phyloP scores from a whole-genome alignment of 1,139 yeast genomes.

The Zhuliangozyma blackwelliae region DNA sequence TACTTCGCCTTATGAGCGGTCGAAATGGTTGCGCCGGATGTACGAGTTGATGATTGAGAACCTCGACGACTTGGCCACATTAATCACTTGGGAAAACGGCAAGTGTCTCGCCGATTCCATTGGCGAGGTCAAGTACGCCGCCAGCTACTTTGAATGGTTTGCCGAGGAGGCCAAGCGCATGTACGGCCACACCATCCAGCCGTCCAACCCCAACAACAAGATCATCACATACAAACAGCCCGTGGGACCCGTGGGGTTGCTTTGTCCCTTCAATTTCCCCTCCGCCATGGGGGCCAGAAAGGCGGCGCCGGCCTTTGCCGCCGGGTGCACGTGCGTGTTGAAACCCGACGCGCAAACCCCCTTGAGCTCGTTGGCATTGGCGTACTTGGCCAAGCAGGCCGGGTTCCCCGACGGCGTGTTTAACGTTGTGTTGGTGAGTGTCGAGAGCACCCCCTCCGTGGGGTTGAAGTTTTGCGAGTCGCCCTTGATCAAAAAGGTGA shows the following conservation, averaged over 20 bases:
- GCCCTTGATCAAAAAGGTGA: constrained; percentile 41
- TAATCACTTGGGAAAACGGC: constrained; percentile 43
- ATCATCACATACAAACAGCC: constrained; percentile 43
- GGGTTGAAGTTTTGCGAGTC: constrained; percentile 35
- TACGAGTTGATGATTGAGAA: constrained; percentile 38
- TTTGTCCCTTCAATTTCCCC: constrained; percentile 49
- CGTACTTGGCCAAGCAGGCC: constrained; percentile 40
- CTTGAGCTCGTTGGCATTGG: constrained; percentile 40
- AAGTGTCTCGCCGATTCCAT: constrained; percentile 37
- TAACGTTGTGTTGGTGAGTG: constrained; percentile 36
- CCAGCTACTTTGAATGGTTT: constrained; percentile 45
- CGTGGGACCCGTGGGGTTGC: constrained; percentile 45
- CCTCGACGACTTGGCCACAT: constrained; percentile 38
- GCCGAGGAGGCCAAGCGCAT: constrained; percentile 40
- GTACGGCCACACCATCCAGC: constrained; percentile 41
- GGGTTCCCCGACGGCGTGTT: constrained; percentile 44
- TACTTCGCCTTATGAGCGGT: constrained; percentile 61
- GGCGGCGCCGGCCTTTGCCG: constrained; percentile 48
- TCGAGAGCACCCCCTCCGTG: constrained; percentile 31
- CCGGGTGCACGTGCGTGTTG: constrained; percentile 44
- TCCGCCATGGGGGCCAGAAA: constrained; percentile 47
- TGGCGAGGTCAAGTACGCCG: constrained; percentile 42
- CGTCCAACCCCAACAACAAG: constrained; percentile 34
- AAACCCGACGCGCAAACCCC: constrained; percentile 48
- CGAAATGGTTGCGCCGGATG: constrained; percentile 61